phyloP scores from a whole-genome alignment of 202 grass and related monocot species.

The Schoenoplectus tabernaemontani region DNA sequence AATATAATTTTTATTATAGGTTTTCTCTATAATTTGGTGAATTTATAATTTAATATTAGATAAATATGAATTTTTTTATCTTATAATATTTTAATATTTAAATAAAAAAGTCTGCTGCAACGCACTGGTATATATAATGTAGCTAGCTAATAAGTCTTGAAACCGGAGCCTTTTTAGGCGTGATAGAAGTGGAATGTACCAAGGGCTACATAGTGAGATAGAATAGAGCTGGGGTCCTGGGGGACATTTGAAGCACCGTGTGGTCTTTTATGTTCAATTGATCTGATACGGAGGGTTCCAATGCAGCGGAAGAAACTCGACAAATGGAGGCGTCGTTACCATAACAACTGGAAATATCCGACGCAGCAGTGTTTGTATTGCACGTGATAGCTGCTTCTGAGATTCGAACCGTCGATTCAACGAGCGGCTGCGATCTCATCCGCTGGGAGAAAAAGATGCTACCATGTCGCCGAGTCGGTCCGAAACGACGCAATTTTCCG shows the following conservation, averaged over 20 bases:
- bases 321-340: not conserved
- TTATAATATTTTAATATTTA: too few relatives aligned
- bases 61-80: too few relatives aligned
- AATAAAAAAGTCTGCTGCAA: too few relatives aligned
- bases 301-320: not conserved
- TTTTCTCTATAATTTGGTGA: too few relatives aligned
- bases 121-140: too few relatives aligned
- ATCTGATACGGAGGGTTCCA: not conserved
- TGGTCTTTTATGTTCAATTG: not conserved
- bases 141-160: not conserved
- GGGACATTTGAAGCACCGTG: not conserved
- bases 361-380: not conserved
- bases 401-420: not conserved
- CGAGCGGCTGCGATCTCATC: not conserved
- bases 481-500: slow-evolving; percentile 9
- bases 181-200: not conserved
- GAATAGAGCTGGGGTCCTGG: too few relatives aligned
- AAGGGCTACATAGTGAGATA: not conserved
- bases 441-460: not conserved
- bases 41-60: too few relatives aligned
- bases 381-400: not conserved
- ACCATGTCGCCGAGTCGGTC: not conserved
- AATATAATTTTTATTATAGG: too few relatives aligned
- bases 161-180: not conserved
- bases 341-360: not conserved